Conservation (phyloP, 192 early-diverging fungal genomes). For the Bifiguratus adelaidae region DNA sequence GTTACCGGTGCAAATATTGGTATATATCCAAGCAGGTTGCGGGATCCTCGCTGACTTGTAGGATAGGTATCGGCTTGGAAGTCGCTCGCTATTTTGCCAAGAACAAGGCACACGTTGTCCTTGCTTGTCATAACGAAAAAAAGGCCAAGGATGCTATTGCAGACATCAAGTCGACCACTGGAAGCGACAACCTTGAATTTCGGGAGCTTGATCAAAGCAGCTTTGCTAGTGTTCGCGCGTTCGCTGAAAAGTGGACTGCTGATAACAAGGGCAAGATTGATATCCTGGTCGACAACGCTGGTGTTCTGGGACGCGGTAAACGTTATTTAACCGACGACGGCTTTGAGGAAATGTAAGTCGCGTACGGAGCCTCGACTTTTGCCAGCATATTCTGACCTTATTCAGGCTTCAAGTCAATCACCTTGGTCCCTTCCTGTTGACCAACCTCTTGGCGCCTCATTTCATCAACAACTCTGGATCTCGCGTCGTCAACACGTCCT, state of each 20-base stretch:
- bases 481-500: background rate
- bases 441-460: background rate
- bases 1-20: conserved; percentile 38
- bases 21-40: too few relatives aligned
- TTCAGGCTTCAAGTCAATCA: background rate
- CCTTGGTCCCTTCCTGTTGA: background rate
- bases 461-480: background rate
- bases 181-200: background rate
- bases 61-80: conserved; percentile 14
- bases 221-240: conserved; percentile 22
- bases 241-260: conserved; percentile 20
- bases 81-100: conserved; percentile 9
- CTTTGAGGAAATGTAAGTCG: background rate
- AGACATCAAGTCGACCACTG: background rate
- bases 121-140: conserved; percentile 10
- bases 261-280: conserved; percentile 21
- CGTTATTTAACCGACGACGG: background rate
- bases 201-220: conserved; percentile 10
- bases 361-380: background rate
- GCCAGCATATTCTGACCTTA: too few relatives aligned
- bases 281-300: conserved; percentile 51
- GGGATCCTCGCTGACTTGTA: too few relatives aligned
- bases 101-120: conserved; percentile 8
- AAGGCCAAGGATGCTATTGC: background rate
- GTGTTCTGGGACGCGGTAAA: conserved; percentile 1